Conservation (phyloP, 495 filamentous ascomycete species). For the Glarea lozoyensis region DNA sequence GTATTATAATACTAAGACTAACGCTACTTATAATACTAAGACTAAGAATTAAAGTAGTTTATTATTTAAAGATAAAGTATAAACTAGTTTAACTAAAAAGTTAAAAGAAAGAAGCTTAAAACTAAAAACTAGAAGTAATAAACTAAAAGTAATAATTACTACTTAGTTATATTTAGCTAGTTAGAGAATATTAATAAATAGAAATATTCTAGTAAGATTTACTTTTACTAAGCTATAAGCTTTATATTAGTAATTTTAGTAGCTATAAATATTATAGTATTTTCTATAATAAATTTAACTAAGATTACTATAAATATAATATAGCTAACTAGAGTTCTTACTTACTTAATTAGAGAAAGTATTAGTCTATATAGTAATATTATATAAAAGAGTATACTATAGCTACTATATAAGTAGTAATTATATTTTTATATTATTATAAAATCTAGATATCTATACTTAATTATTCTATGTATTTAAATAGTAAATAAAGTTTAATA, state of each 20-base stretch:
- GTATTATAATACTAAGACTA: no score
- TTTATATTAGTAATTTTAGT: background rate
- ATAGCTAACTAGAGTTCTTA: constrained; percentile 11
- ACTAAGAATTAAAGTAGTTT: no score
- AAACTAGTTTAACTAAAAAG: no score
- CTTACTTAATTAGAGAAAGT: constrained; percentile 12
- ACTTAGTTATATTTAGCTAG: no score
- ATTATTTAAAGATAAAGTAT: no score
- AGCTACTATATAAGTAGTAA: constrained; percentile 9
- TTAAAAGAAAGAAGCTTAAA: no score
- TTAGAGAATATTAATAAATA: no score
- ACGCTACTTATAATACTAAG: no score
- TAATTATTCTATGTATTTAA: constrained; percentile 11
- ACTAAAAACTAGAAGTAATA: no score
- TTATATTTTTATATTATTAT: constrained; percentile 7
- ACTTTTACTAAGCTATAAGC: background rate
- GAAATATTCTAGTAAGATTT: background rate
- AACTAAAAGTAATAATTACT: no score
- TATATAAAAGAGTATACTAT: constrained; percentile 8
- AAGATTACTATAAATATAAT: constrained; percentile 8
- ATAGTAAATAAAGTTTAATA: constrained; percentile 7
- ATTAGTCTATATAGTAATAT: constrained; percentile 11
- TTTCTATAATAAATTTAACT: constrained; percentile 5
- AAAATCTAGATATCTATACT: constrained; percentile 7
- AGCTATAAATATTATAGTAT: constrained; percentile 2